Evolutionary conservation across 1,284 basidiomycete genomes (phyloP), one percentile per base, ranked within the genome.

Genomic region (Mycena citricolor): DNA sequence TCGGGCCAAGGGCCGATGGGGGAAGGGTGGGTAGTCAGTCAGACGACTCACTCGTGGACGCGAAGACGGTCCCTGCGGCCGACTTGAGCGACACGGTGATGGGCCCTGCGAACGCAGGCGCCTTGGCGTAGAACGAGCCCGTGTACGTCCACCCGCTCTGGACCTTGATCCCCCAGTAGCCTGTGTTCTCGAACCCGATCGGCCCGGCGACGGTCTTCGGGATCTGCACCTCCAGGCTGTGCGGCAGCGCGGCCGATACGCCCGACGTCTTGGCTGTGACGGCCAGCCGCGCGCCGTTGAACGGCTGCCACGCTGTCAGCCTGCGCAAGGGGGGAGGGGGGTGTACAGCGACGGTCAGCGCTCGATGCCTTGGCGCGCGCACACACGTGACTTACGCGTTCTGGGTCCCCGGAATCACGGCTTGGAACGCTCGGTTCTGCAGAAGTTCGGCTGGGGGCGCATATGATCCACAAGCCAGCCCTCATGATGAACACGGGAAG

Each of bases 141-240:
- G 69, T 74, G 61, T 88, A 87, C 1, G 70, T 79, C 67, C 76
- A 78, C 1, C 68, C 63, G 0, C 72, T 59, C 36, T 78, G 66
- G 20, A 87, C 73, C 38, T 78, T 80, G 61, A 87, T 83, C 13
- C 83, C 84, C 56, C 67, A 76, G 52, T 70, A 84, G 8, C 83
- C 83, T 2, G 67, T 64, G 52, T 86, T 86, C 13, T 71, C 69
- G 41, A 86, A 77, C 3, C 84, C 83, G 20, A 79, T 71, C 10
- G 63, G 55, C 7, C 75, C 75, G 8, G 65, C 61, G 0, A 57
- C 56, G 1, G 68, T 72, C 22, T 59, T 51, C 4, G 82, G 77
- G 23, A 83, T 61, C 2, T 58, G 58, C 17, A 86, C 56, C 32
- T 75, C 71, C 12, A 86, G 69, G 4, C 81, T 76, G 57, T 86